A percentile compares a stretch with the other conserved stretches of the same genome.
Evolutionary conservation across 495 filamentous ascomycete species (phyloP).

Genomic region (Talaromyces ruber): DNA sequence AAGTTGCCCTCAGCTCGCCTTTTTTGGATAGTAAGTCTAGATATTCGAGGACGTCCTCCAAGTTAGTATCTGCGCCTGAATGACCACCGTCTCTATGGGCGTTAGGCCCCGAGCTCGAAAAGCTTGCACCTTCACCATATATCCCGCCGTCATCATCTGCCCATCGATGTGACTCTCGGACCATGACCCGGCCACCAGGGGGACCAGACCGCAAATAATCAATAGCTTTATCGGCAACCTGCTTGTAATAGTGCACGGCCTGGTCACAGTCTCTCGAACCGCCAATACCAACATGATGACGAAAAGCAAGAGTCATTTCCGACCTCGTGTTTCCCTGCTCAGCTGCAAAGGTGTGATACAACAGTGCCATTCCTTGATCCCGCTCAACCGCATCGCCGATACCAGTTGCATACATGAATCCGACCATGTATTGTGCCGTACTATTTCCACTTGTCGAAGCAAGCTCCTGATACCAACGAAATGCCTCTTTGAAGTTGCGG

Average conservation of each 20-base stretch:
- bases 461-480: conserved; percentile 70
- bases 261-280: conserved; percentile 78
- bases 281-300: conserved; percentile 79
- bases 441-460: conserved; percentile 74
- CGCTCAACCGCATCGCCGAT: conserved; percentile 72
- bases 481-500: conserved; percentile 72
- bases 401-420: conserved; percentile 93
- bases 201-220: conserved; percentile 78
- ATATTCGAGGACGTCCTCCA: conserved; percentile 93
- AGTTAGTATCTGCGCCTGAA: conserved; percentile 67
- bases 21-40: conserved; percentile 90
- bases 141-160: conserved; percentile 89
- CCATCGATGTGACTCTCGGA: conserved; percentile 62
- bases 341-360: conserved; percentile 94
- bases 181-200: conserved; percentile 75
- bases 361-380: conserved; percentile 84
- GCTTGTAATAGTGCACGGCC: conserved; percentile 82
- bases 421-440: conserved; percentile 91
- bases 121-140: conserved; percentile 90
- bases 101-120: conserved; percentile 82
- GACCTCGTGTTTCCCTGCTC: conserved; percentile 73
- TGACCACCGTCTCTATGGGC: conserved; percentile 60
- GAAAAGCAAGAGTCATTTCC: conserved; percentile 89
- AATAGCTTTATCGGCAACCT: conserved; percentile 89
- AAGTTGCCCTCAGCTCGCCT: conserved; percentile 86